Conservation (phyloP, 2,329 filamentous ascomycete species). For the Botrytis porri region DNA sequence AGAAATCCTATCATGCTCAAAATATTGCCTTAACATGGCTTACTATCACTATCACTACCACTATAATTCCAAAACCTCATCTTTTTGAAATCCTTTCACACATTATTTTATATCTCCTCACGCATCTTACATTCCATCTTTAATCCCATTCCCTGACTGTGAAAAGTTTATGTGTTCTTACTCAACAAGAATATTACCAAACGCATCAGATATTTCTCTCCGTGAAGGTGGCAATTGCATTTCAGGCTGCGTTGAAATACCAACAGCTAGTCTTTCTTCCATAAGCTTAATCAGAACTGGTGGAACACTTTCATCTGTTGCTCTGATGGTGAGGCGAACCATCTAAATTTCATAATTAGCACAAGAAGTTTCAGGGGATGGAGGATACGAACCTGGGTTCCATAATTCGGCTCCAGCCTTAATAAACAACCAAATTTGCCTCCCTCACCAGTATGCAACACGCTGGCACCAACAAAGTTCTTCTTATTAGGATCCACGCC, state of each 20-base stretch:
- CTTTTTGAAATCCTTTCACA: neutral
- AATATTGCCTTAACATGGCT: neutral
- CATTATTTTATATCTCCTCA: neutral
- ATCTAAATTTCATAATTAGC: slow-evolving; percentile 56
- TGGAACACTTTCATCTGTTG: slow-evolving; percentile 88
- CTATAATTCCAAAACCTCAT: neutral
- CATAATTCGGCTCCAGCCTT: slow-evolving; percentile 90
- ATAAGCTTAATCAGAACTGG: slow-evolving; percentile 77
- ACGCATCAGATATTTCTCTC: slow-evolving; percentile 37
- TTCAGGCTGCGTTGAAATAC: slow-evolving; percentile 37
- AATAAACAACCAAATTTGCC: slow-evolving; percentile 94
- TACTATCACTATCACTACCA: neutral
- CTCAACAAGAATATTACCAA: slow-evolving; percentile 36
- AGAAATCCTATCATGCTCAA: neutral
- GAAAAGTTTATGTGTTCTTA: neutral
- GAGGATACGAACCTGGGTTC: slow-evolving; percentile 68
- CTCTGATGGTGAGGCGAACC: slow-evolving; percentile 89
- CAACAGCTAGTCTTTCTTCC: slow-evolving; percentile 72
- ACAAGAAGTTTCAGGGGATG: neutral
- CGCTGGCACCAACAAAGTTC: slow-evolving; percentile 91
- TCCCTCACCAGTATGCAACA: slow-evolving; percentile 73
- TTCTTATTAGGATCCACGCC: slow-evolving; percentile 88
- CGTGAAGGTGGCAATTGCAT: slow-evolving; percentile 28
- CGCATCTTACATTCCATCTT: neutral
- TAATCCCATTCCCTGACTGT: neutral